Evolutionary conservation across 2,329 filamentous ascomycete genomes (phyloP), one percentile per base, ranked within the genome.

Genomic region (Arthrobotrys sphaeroides): DNA sequence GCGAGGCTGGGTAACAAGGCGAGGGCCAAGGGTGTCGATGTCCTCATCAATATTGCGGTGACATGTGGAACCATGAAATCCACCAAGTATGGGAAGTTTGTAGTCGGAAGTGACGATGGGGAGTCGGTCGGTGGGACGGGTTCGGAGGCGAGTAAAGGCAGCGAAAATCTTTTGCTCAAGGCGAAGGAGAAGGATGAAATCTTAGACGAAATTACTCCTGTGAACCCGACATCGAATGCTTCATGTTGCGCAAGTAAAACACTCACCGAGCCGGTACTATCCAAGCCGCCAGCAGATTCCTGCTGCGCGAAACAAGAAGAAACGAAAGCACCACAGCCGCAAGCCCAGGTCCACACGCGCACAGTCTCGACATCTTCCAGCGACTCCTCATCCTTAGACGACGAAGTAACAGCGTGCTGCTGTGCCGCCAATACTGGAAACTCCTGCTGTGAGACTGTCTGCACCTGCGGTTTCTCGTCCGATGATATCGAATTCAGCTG

Each of bases 11-110:
- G 38, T 16, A 53, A 62, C 26, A 55, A 65, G 12, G 72, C 72
- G 12, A 57, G 57, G 40, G 22, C 22, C 7, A 75, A 65, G 13
- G 72, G 72, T 36, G 72, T 75, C 6, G 72, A 75, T 26, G 72
- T 69, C 24, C 22, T 69, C 3, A 59, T 75, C 20, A 75, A 64
- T 38, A 62, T 75, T 40, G 55, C 64, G 6, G 72, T 75, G 16
- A 75, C 72, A 0, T 75, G 72, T 43, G 72, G 72, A 22, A 75
- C 72, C 10, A 75, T 75, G 64, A 75, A 75, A 45, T 33, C n/a
- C 4, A 49, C 61, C n/a, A 51, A 67, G 42, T 42, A 38, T 5
- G 57, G 22, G 4, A 75, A 40, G 28, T 67, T 75, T 55, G 31
- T 60, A n/a, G 24, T 57, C 4, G 47, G 28, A 5, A 67, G 40